Base-by-base conservation (phyloP, 805 yeast genomes). In the Ogataea ganodermae region DNA sequence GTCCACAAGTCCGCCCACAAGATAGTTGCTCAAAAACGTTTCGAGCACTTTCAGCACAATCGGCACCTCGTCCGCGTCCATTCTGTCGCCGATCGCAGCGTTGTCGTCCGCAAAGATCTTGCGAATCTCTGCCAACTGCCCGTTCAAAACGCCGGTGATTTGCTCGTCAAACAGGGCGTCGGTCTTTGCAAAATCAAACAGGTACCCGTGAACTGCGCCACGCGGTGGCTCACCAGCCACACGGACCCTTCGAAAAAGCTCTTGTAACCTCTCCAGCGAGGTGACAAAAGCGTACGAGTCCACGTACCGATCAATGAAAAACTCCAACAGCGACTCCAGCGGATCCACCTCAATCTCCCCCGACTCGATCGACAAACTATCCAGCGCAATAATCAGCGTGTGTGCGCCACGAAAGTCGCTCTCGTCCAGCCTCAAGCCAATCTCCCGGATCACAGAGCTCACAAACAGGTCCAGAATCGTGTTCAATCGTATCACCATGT, bases 381-480 rank as follows among this genome's bases (percentile, higher is more conserved):
- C 60, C 18, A 67, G 44, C 1, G 67, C 52, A 3, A 33, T 26
- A n/a, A 66, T 57, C 26, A 67, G 45, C n/a, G 44, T 46, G 22
- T 51, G 46, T 12, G 78, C 72, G 17, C 64, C 62, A 2, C 57
- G 62, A 52, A 65, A 78, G 32, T 82, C 79, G 36, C 71, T 66
- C 1, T 71, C 59, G 36, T 76, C 79, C 49, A 76, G 74, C 51
- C 76, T 83, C 24, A 73, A 65, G 43, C 86, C 91, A 49, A 87
- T 73, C 60, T 89, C 95, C 38, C 80, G 66, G 13, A 88, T 62
- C 6, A 86, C 73, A 0, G 94, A 87, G 60, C 78, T 84, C 33
- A 85, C 84, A 60, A 89, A 87, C 16, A 87, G 70, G 57, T 85
- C 92, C 31, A 81, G 63, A 10, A 83, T 70, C 3, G 85, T 73